phyloP scores from a whole-genome alignment of 257 asterid genomes.

The Fraxinus excelsior region DNA sequence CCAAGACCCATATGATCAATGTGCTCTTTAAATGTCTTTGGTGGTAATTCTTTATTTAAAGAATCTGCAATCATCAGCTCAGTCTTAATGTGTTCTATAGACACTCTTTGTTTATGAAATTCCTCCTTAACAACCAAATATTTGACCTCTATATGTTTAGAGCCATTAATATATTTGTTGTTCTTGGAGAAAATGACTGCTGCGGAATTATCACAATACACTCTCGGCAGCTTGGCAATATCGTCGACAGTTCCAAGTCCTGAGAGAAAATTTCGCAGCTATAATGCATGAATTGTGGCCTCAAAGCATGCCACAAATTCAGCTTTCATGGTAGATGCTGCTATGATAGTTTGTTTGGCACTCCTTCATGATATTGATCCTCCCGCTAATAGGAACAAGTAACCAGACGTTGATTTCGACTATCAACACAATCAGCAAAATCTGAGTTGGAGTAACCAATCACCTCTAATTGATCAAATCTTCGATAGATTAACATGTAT shows the following conservation, averaged over 20 bases:
- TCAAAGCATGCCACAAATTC: slow-evolving; percentile 14
- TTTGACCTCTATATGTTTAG: too few relatives aligned
- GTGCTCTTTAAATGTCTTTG: background rate
- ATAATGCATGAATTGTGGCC: background rate
- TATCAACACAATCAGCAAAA: too few relatives aligned
- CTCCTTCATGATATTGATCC: slow-evolving; percentile 13
- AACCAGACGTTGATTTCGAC: too few relatives aligned
- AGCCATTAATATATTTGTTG: too few relatives aligned
- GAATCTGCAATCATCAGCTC: background rate
- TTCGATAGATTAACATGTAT: too few relatives aligned
- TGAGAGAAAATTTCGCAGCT: background rate
- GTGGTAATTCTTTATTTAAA: slow-evolving; percentile 5
- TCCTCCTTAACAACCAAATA: slow-evolving; percentile 4
- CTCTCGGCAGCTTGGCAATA: background rate
- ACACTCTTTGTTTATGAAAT: background rate
- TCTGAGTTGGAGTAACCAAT: too few relatives aligned
- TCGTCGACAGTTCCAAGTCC: background rate
- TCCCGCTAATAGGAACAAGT: background rate
- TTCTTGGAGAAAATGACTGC: too few relatives aligned
- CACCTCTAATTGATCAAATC: too few relatives aligned
- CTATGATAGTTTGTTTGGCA: background rate
- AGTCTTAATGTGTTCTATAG: background rate
- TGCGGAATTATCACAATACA: too few relatives aligned
- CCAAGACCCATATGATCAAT: background rate
- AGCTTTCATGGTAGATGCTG: slow-evolving; percentile 10